phyloP scores from a whole-genome alignment of 2,329 filamentous ascomycete genomes.

The Talaromyces rugulosus region DNA sequence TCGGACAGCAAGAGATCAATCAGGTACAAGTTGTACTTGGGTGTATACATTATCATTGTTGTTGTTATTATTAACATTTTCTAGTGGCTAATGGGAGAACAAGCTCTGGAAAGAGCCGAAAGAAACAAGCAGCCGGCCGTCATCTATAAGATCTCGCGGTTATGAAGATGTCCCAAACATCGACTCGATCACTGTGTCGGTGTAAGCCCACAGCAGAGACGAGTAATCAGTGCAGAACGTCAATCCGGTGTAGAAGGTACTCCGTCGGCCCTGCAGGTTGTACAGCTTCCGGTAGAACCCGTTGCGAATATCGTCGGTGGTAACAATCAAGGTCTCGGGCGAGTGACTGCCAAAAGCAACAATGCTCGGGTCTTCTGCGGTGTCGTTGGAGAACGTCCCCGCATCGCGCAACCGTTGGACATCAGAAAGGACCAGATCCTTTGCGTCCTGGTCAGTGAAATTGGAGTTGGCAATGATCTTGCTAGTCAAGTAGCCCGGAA shows the following conservation, averaged over 20 bases:
- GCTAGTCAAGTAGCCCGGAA: neutral
- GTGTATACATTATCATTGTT: neutral
- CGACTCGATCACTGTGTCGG: neutral
- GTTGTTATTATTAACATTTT: neutral
- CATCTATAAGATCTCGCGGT: neutral
- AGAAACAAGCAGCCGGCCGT: too few relatives aligned
- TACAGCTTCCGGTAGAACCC: constrained; percentile 37
- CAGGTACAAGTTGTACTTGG: neutral
- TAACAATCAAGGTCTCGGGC: constrained; percentile 27
- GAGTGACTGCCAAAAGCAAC: constrained; percentile 18
- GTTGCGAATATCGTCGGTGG: constrained; percentile 23
- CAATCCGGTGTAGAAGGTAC: neutral
- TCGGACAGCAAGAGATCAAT: neutral
- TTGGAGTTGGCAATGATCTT: neutral
- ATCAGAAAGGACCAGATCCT: neutral
- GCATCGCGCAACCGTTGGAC: neutral
- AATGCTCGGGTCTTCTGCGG: constrained; percentile 10
- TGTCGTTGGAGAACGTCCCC: neutral
- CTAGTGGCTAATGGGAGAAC: neutral
- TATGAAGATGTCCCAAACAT: neutral
- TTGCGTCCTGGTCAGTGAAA: neutral
- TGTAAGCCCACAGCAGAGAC: constrained; percentile 1
- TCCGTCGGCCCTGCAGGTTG: constrained; percentile 28
- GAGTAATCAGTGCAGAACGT: constrained; percentile 2
- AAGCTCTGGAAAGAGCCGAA: neutral